Base-by-base conservation (phyloP, 805 yeast genomes). In the Nakazawaea siamensis region DNA sequence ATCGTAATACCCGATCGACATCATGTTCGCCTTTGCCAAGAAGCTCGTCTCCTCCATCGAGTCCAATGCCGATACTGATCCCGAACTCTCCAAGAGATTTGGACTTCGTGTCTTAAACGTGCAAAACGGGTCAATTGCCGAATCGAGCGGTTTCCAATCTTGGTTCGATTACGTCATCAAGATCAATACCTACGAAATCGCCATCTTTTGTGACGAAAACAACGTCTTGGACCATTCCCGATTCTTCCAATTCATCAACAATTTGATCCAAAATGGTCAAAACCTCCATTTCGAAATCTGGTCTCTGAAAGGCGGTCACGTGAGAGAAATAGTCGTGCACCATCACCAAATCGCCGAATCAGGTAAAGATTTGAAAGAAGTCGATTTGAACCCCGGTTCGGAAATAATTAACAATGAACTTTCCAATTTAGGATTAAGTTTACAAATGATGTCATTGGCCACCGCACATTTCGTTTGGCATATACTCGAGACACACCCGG, bases 101-200 rank as follows among this genome's bases (percentile, higher is more conserved):
- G 92, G 88, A 0, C 63, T 81, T 33, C 64, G 88, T 25, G 71
- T 82, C 2, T 47, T 81, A 2, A 58, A 64, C 18, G 73, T 73
- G 2, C 61, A 57, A 24, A 52, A 56, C 21, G 58, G 55, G 35
- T 71, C 81, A 0, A 56, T 60, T 11, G 80, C 71, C 12, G 54
- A 57, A 6, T 63, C 58, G 19, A 60, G 65, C 17, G 83, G 81
- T 3, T 53, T 92, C 19, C 94, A 87, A 55, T 67, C 92, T 8
- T 81, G 85, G 74, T 92, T 90, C 50, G 98, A 90, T 53, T 90
- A 69, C 52, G 74, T 90, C 24, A 68, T 86, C n/a, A 80, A 82
- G 1, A 62, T 87, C 38, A 84, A 90, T 46, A 85, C 83, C 29
- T 79, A 72, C 43, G 82, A 80, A 14, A 48, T 76, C 43, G 24